Conservation (phyloP, 1,284 basidiomycete species). For the Trametes sp. region DNA sequence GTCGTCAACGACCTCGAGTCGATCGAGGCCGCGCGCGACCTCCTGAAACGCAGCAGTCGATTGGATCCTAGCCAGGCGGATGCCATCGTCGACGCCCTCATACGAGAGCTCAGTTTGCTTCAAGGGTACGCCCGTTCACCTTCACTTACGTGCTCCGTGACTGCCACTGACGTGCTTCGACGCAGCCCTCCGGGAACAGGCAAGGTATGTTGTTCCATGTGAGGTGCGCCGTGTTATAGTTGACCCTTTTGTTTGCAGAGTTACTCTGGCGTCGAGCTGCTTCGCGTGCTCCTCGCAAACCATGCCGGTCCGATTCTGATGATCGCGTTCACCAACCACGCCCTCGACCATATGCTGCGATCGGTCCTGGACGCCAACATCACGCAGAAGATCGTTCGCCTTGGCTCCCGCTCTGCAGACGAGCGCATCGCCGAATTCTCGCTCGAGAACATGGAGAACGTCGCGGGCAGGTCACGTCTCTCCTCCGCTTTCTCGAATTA, state of each 20-base stretch:
- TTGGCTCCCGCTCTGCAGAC: slow-evolving; percentile 68
- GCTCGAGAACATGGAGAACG: slow-evolving; percentile 61
- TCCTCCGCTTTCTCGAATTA: slow-evolving; percentile 42
- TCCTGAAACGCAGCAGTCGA: slow-evolving; percentile 53
- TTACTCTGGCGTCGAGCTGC: slow-evolving; percentile 70
- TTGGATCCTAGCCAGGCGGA: slow-evolving; percentile 75
- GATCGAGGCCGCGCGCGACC: slow-evolving; percentile 48
- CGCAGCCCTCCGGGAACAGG: slow-evolving; percentile 77
- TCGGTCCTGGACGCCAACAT: slow-evolving; percentile 68
- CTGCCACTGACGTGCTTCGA: neutral
- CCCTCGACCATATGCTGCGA: slow-evolving; percentile 72
- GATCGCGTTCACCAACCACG: slow-evolving; percentile 81
- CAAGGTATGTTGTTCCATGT: slow-evolving; percentile 54
- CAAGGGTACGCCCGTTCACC: slow-evolving; percentile 64
- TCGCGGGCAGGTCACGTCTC: slow-evolving; percentile 52
- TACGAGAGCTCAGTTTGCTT: slow-evolving; percentile 66
- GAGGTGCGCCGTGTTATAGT: neutral
- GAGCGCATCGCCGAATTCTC: slow-evolving; percentile 64
- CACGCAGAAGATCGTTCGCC: slow-evolving; percentile 65
- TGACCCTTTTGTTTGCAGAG: slow-evolving; percentile 49
- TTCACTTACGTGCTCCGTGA: neutral
- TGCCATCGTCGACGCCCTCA: slow-evolving; percentile 66
- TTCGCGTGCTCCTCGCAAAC: slow-evolving; percentile 66
- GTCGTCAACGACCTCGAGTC: slow-evolving; percentile 29
- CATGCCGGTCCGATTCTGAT: slow-evolving; percentile 62